Base-by-base conservation (phyloP, 768 basidiomycete species). In the Tulasnella sp. region DNA sequence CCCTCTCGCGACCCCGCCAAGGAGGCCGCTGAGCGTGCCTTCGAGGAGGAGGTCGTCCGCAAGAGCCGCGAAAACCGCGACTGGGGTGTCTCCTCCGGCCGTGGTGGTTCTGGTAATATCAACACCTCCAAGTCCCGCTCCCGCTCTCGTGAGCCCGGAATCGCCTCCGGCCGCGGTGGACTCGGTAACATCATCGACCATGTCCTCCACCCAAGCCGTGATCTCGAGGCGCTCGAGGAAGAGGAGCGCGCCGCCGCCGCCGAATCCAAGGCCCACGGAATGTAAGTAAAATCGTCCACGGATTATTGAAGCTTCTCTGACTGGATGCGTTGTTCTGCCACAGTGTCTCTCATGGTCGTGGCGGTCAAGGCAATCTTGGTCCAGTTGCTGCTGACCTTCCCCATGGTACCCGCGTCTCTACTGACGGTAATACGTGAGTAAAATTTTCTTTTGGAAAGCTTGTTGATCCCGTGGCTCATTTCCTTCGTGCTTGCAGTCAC, bases 21-120 rank as follows among this genome's bases (percentile, higher is more conserved):
- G 68, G 79, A 83, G 1, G 54, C 80, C 0, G 83, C 83, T 29
- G 80, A 77, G 5, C 67, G 49, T 5, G 78, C 77, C 29, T 78
- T 58, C 29, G 78, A 78, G 73, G 77, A 69, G 36, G 77, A 79
- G 11, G 74, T 71, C 75, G 37, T 52, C 40, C 77, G 72, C 40
- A 58, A 67, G 67, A n/a, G 45, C 45, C 69, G 74, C 38, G 76
- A 64, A 70, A 76, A 67, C 79, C 84, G 77, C 34, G 79, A 83
- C 85, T 36, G 86, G 79, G 77, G 87, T 82, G 78, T 69, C 82
- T 91, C 90, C 22, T 85, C 85, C 31, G 91, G 91, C 6, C 87
- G 91, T 31, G 91, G 91, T 49, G 91, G 91, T 12, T 71, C 81
- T 3, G 91, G 91, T 12, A 92, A 92, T 79, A 89, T 91, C 17